phyloP scores from a whole-genome alignment of 805 yeast species.

The Spathaspora hagerdaliae region DNA sequence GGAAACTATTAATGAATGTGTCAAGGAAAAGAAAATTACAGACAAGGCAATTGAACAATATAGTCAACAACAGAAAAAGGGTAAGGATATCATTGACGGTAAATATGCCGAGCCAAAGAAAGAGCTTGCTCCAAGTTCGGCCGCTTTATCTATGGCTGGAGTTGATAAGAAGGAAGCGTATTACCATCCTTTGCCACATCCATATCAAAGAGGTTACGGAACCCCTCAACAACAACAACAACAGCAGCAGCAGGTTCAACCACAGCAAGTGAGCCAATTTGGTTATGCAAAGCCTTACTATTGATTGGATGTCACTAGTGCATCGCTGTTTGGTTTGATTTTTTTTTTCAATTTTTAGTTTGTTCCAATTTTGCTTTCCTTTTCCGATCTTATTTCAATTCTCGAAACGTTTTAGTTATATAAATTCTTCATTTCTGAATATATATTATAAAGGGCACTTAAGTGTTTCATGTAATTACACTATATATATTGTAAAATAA shows the following conservation, averaged over 20 bases:
- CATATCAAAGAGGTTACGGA: neutral
- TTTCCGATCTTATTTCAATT: neutral
- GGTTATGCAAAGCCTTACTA: neutral
- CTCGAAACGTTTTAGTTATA: constrained; percentile 4
- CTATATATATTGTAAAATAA: too few relatives aligned
- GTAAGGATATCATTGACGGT: constrained; percentile 5
- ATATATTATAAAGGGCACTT: constrained; percentile 1
- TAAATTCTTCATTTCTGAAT: constrained; percentile 1
- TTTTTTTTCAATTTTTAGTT: neutral
- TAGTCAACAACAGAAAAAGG: constrained; percentile 8
- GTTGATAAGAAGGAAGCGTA: constrained; percentile 1
- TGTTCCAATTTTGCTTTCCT: neutral
- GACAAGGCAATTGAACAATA: constrained; percentile 25
- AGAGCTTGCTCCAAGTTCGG: neutral
- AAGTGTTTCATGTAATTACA: too few relatives aligned
- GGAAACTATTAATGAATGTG: constrained; percentile 37
- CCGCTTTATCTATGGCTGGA: neutral
- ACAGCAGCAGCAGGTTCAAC: constrained; percentile 1
- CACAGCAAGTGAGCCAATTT: constrained; percentile 1
- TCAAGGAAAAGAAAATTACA: constrained; percentile 32
- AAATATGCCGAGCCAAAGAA: constrained; percentile 2
- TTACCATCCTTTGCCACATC: constrained; percentile 1
- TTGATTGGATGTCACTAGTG: neutral
- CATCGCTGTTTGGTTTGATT: neutral
- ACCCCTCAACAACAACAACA: constrained; percentile 3